Base-by-base conservation (phyloP, 495 filamentous ascomycete genomes). In the Tuber calosporum region DNA sequence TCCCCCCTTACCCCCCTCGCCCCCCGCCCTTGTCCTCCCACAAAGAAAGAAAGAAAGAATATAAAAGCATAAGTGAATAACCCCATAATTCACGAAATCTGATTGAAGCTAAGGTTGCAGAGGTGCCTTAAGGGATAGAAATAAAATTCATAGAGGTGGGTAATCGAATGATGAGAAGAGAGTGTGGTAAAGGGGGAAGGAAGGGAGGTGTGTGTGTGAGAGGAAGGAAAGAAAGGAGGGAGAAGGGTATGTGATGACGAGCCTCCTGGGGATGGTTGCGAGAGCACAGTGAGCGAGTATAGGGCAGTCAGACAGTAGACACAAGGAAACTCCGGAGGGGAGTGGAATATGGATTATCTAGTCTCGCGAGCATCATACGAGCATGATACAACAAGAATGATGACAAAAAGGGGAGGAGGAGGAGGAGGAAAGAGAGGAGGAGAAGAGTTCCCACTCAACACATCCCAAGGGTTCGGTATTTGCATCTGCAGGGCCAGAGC, bases 381-480 rank as follows among this genome's bases (percentile, higher is more conserved):
- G 26, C 13, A 30, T 43, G 1, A 30, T 15, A 58, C n/a, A 30
- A 15, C 15, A 7, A 53, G 22, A 53, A 9, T n/a, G 43, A 20
- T 45, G 22, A 58, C 53, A 62, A 62, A 17, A 62, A 9, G 39
- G 39, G 39, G 39, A 40, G 39, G 39, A 9, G 39, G 39, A 40
- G 39, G 39, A 11, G 39, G n/a, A n/a, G n/a, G n/a, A n/a, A n/a
- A 11, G 8, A 26, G 2, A 26, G 26, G 1, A 26, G 8, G 8
- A 26, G 26, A 62, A 70, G 75, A 73, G 8, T 53, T 67, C 74
- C 75, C 75, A 77, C 74, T 69, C 74, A 70, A 74, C 70, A 70
- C 53, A 77, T 77, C 74, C 75, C 75, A 77, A 78, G 76, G 74
- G 70, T 76, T 78, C 76, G 76, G 75, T 77, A 77, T 77, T 76